phyloP scores from a whole-genome alignment of 2,329 filamentous ascomycete genomes.

The Venturia nashicola region DNA sequence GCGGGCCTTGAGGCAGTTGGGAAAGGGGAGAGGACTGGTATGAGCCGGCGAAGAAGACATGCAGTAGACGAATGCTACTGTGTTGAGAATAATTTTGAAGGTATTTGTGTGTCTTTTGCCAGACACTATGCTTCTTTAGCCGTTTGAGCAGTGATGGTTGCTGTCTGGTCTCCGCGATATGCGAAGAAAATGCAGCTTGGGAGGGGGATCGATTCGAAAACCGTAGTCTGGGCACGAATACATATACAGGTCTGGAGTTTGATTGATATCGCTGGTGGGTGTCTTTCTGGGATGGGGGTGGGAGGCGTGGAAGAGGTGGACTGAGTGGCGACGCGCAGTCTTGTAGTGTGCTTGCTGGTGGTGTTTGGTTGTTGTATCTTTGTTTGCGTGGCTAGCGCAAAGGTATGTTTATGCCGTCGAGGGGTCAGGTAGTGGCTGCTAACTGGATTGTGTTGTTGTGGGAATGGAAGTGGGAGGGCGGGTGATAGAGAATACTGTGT shows the following conservation, averaged over 20 bases:
- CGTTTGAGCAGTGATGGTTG: constrained; percentile 80
- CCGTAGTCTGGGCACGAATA: constrained; percentile 95
- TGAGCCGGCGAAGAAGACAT: constrained; percentile 46
- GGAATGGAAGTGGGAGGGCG: background rate
- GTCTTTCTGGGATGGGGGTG: background rate
- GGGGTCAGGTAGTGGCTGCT: too few relatives aligned
- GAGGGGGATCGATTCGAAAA: constrained; percentile 86
- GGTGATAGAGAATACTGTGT: too few relatives aligned
- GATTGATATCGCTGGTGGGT: background rate
- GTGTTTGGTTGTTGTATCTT: background rate
- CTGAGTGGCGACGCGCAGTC: background rate
- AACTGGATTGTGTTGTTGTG: background rate
- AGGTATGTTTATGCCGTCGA: background rate
- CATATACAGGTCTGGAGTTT: constrained; percentile 58
- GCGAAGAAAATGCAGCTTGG: constrained; percentile 95
- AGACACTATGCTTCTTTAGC: constrained; percentile 45
- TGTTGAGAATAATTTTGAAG: constrained; percentile 26
- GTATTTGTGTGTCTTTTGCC: background rate
- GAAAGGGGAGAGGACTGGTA: constrained; percentile 34
- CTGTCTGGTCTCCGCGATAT: constrained; percentile 90
- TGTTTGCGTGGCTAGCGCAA: background rate
- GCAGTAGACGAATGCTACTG: constrained; percentile 30
- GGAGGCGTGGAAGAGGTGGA: background rate
- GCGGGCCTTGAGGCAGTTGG: constrained; percentile 12
- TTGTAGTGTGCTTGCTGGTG: background rate